Evolutionary conservation across 2,329 filamentous ascomycete species (phyloP).

Genomic region (Colletotrichum filicis): DNA sequence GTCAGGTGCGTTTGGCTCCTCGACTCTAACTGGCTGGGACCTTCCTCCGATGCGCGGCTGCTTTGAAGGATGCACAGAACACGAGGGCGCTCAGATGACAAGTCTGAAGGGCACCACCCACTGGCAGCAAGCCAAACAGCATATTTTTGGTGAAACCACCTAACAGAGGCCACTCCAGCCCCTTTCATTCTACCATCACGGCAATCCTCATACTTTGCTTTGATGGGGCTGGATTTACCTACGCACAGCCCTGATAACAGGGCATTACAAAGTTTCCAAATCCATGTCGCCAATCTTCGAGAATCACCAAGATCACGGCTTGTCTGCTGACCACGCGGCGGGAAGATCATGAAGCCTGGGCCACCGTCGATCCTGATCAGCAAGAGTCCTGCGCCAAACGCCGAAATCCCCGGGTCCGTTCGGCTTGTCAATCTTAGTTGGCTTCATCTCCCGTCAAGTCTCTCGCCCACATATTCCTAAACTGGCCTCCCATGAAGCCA

Average conservation of each 20-base stretch:
- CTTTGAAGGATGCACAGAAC: background rate
- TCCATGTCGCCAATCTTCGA: slow-evolving; percentile 14
- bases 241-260: background rate
- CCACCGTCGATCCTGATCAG: slow-evolving; percentile 20
- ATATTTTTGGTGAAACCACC: slow-evolving; percentile 30
- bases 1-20: background rate
- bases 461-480: background rate
- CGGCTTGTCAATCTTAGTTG: slow-evolving; percentile 16
- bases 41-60: slow-evolving; percentile 11
- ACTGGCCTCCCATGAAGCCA: background rate
- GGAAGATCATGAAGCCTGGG: slow-evolving; percentile 18
- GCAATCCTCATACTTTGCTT: background rate
- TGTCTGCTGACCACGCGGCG: slow-evolving; percentile 19
- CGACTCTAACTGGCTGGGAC: background rate
- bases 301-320: background rate
- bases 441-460: slow-evolving; percentile 4
- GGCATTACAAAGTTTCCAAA: background rate
- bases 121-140: slow-evolving; percentile 4
- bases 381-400: background rate
- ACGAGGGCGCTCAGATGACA: slow-evolving; percentile 27
- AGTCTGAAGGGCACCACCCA: slow-evolving; percentile 1
- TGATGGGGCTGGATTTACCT: background rate
- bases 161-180: slow-evolving; percentile 5
- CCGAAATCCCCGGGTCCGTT: slow-evolving; percentile 4
- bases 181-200: slow-evolving; percentile 18